Conservation (phyloP, 768 basidiomycete species). For the Suillus spraguei region DNA sequence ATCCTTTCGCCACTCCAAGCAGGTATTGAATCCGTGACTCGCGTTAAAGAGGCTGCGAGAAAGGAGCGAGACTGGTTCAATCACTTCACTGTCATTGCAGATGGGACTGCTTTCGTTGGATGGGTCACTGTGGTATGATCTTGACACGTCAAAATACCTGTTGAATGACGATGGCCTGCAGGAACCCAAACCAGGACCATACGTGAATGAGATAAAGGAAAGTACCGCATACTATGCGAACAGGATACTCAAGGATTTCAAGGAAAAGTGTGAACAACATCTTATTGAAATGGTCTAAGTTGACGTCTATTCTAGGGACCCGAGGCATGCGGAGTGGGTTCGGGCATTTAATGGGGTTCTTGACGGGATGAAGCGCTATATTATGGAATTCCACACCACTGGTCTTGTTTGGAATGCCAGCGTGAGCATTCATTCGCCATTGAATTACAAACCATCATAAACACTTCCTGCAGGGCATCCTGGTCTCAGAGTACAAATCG, state of each 20-base stretch:
- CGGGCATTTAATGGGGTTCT: constrained; percentile 67
- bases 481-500: constrained; percentile 55
- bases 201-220: constrained; percentile 83
- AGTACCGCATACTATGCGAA: constrained; percentile 87
- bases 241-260: constrained; percentile 89
- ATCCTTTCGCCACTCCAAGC: constrained; percentile 70
- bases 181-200: constrained; percentile 81
- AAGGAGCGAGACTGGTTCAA: constrained; percentile 82
- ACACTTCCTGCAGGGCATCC: constrained; percentile 48
- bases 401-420: constrained; percentile 89
- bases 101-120: constrained; percentile 78
- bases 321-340: constrained; percentile 89
- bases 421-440: constrained; percentile 41
- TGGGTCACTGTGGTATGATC: constrained; percentile 84
- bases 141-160: background rate
- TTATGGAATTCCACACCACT: constrained; percentile 82
- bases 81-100: constrained; percentile 80
- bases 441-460: constrained; percentile 3
- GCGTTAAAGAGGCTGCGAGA: constrained; percentile 79
- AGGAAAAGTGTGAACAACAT: constrained; percentile 70
- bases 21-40: constrained; percentile 74
- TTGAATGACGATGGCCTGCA: constrained; percentile 19
- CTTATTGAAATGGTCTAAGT: constrained; percentile 2
- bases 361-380: constrained; percentile 80
- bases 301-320: constrained; percentile 57